Evolutionary conservation across 1,139 yeast species (phyloP).

Genomic region (Meyerozyma carpophila): DNA sequence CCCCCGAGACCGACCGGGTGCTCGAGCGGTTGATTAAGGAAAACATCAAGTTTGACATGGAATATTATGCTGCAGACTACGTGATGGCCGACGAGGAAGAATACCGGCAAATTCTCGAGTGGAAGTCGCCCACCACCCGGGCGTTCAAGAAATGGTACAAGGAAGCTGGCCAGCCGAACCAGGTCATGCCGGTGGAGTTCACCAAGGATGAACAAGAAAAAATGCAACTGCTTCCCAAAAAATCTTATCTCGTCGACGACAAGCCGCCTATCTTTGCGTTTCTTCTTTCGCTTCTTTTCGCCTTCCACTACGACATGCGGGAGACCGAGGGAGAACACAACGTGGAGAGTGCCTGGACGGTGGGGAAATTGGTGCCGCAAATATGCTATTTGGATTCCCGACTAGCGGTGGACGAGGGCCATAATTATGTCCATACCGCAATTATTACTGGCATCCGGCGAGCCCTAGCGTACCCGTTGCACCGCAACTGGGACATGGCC

Average conservation of each 20-base stretch:
- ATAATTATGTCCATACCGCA: constrained; percentile 39
- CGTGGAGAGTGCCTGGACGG: constrained; percentile 90
- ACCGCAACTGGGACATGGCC: constrained; percentile 61
- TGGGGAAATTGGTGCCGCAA: constrained; percentile 82
- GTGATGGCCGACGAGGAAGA: constrained; percentile 56
- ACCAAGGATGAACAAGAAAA: constrained; percentile 55
- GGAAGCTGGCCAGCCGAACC: constrained; percentile 18
- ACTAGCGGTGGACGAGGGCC: constrained; percentile 29
- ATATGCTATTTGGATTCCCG: constrained; percentile 64
- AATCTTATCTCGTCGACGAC: constrained; percentile 50
- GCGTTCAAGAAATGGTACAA: constrained; percentile 48
- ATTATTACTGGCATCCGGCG: constrained; percentile 63
- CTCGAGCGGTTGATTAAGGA: constrained; percentile 66
- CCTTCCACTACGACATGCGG: constrained; percentile 68
- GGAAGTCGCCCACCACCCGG: constrained; percentile 48
- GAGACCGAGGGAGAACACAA: constrained; percentile 75
- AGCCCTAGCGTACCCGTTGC: constrained; percentile 74
- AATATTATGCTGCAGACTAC: constrained; percentile 82
- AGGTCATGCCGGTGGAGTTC: constrained; percentile 43
- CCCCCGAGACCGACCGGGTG: constrained; percentile 50
- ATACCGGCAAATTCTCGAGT: constrained; percentile 47
- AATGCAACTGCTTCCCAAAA: constrained; percentile 66
- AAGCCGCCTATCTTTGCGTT: constrained; percentile 47
- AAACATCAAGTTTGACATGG: constrained; percentile 77
- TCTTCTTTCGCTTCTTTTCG: constrained; percentile 62